phyloP scores from a whole-genome alignment of 2,329 filamentous ascomycete genomes.

The Didymella lethalis region DNA sequence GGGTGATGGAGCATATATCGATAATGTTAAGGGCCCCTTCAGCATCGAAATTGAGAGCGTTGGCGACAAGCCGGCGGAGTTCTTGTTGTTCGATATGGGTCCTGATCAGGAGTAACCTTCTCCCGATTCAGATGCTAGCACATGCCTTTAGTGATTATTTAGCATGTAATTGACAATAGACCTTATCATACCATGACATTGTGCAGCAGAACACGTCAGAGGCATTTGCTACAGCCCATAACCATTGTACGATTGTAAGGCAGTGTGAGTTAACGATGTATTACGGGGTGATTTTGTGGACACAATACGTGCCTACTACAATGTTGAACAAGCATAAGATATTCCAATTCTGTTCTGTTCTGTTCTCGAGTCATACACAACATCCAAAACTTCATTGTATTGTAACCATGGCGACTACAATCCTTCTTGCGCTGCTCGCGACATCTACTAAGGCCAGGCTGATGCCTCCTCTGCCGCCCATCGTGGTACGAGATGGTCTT shows the following conservation, averaged over 20 bases:
- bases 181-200: neutral
- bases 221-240: neutral
- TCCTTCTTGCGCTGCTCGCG: neutral
- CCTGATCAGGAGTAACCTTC: slow-evolving; percentile 29
- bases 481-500: neutral
- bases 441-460: neutral
- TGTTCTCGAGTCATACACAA: neutral
- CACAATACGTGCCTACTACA: neutral
- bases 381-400: too few relatives aligned
- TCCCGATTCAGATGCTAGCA: neutral
- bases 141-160: neutral
- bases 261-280: neutral
- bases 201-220: neutral
- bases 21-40: slow-evolving; percentile 55
- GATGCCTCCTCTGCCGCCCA: neutral
- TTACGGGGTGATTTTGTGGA: too few relatives aligned
- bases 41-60: slow-evolving; percentile 58
- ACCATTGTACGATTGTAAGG: neutral
- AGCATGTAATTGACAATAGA: neutral
- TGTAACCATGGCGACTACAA: neutral
- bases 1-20: slow-evolving; percentile 83
- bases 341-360: neutral
- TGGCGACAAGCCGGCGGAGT: slow-evolving; percentile 57
- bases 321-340: neutral
- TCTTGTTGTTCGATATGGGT: slow-evolving; percentile 61